These are phyloP conservation scores for Nemania abortiva DNA, from an alignment of 2,329 filamentous ascomycete species.

Conservation along the genomic window DNA sequence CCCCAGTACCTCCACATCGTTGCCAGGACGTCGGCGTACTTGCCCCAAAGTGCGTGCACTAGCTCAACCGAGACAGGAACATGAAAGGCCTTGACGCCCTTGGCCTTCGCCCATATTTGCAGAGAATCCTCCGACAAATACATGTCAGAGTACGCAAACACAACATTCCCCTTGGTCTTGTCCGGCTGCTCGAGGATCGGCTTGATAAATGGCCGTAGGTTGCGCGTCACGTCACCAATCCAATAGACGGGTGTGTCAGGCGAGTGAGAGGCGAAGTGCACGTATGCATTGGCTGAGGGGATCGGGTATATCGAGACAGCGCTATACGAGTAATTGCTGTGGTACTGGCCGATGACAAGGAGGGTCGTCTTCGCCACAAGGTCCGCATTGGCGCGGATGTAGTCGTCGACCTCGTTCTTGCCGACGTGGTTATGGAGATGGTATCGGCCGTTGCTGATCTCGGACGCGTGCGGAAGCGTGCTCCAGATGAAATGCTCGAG, in stretches of 20 bases:
- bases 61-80: slow-evolving; percentile 33
- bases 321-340: slow-evolving; percentile 29
- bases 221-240: slow-evolving; percentile 34
- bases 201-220: slow-evolving; percentile 30
- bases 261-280: slow-evolving; percentile 36
- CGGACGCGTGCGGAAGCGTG: slow-evolving; percentile 25
- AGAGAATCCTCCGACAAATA: slow-evolving; percentile 30
- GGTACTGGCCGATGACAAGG: slow-evolving; percentile 29
- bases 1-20: slow-evolving; percentile 38
- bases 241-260: slow-evolving; percentile 28
- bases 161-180: slow-evolving; percentile 32
- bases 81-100: slow-evolving; percentile 31
- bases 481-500: slow-evolving; percentile 38
- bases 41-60: slow-evolving; percentile 23
- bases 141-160: slow-evolving; percentile 30
- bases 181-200: slow-evolving; percentile 32
- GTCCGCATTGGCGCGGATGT: slow-evolving; percentile 27
- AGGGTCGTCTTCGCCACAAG: slow-evolving; percentile 36
- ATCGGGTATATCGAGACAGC: slow-evolving; percentile 29
- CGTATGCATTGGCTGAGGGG: slow-evolving; percentile 28
- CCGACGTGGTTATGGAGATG: slow-evolving; percentile 13
- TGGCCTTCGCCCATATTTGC: slow-evolving; percentile 32
- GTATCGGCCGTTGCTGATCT: slow-evolving; percentile 31
- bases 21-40: slow-evolving; percentile 28
- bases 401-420: slow-evolving; percentile 35